Base-by-base conservation (phyloP, 352 stramenopile genomes). In the Globisporangium viniferum region DNA sequence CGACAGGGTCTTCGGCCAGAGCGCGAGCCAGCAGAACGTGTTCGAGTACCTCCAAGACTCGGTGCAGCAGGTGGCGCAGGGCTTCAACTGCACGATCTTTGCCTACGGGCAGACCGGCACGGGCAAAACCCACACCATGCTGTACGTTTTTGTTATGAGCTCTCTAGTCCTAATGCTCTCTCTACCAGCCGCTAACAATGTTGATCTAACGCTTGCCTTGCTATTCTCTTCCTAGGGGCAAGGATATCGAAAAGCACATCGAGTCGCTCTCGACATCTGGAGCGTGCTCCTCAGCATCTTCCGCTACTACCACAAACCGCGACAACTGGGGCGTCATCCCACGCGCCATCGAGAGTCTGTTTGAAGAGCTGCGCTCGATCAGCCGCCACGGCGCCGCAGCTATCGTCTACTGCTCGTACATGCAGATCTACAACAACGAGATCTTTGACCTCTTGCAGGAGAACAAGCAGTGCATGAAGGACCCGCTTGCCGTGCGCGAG, bases 371-470 rank as follows among this genome's bases (percentile, higher is more conserved):
- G 49, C 66, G 66, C 22, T 74, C 81, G 12, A 88, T 91, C 22
- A 68, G 73, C 20, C 62, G 51, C 4, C 70, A 86, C 20, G 84
- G 85, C 20, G 88, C 78, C 0, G 81, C 83, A 12, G 84, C 76
- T 6, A 72, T 92, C 1, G 87, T 98, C 7, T 86, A 95, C 69
- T 94, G 88, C 64, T 97, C 90, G 36, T 96, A 96, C 65, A 93
- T 98, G 78, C 91, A 98, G 62, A 92, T 98, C 64, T 98, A 97
- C 81, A 92, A 92, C 67, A 94, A 92, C 64, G 82, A 94, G 56
- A 77, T 94, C 3, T 92, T 79, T 57, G 86, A 94, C 44, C 68
- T 94, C 57, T 74, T 94, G 0, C 84, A 90, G 35, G 73, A 87
- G 35, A 90, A 83, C 56, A 81, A 84, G n/a, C 65, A 76, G 35